Evolutionary conservation across 2,329 filamentous ascomycete genomes (phyloP).

Genomic region (Colletotrichum kahawae): DNA sequence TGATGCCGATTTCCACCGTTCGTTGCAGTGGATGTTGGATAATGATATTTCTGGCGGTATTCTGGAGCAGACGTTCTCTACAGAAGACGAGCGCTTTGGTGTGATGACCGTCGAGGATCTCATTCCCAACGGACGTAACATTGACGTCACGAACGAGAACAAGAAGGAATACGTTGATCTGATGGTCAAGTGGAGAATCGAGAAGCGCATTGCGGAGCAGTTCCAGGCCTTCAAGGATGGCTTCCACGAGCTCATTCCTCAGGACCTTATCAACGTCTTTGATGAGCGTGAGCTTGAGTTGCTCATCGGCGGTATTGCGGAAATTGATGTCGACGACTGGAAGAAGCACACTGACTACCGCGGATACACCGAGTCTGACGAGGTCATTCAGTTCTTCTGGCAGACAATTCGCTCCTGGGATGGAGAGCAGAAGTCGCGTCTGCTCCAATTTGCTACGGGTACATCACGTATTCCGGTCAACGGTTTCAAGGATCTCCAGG

Average conservation of each 20-base stretch:
- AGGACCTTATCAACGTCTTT: constrained; percentile 97
- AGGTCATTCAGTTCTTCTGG: constrained; percentile 99
- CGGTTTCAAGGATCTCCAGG: constrained; percentile 98
- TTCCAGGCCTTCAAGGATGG: constrained; percentile 98
- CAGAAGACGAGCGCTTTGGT: constrained; percentile 96
- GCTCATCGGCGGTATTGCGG: constrained; percentile 97
- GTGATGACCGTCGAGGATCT: constrained; percentile 94
- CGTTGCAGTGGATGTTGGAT: constrained; percentile 95
- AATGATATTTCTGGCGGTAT: constrained; percentile 94
- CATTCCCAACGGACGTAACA: constrained; percentile 86
- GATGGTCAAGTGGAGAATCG: constrained; percentile 99
- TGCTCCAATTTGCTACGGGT: constrained; percentile 96
- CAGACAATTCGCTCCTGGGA: constrained; percentile 97
- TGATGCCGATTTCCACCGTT: constrained; percentile 96
- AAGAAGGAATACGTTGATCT: constrained; percentile 99
- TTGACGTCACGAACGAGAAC: constrained; percentile 97
- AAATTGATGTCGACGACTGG: constrained; percentile 99
- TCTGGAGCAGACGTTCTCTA: constrained; percentile 93
- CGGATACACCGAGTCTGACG: constrained; percentile 96
- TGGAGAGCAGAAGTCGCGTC: constrained; percentile 94
- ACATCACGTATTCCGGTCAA: constrained; percentile 98
- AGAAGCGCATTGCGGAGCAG: constrained; percentile 97
- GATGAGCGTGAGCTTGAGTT: constrained; percentile 97
- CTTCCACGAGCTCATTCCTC: constrained; percentile 96
- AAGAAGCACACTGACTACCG: constrained; percentile 99